These are phyloP conservation scores for Alopecurus myosuroides DNA, from an alignment of 176 grass and related monocot species.

Conservation along the genomic window DNA sequence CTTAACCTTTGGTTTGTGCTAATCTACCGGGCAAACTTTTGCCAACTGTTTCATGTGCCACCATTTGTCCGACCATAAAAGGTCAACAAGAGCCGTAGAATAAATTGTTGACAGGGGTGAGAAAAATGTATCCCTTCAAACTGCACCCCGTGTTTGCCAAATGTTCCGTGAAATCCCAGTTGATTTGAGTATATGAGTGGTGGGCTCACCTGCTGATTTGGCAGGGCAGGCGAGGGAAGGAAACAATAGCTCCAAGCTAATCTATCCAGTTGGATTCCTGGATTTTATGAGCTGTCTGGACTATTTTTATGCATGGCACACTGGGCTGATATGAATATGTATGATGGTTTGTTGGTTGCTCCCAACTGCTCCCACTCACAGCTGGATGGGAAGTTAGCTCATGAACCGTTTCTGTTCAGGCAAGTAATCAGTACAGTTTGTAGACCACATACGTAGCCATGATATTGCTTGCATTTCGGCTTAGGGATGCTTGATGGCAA, in stretches of 20 bases:
- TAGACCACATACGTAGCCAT: not conserved
- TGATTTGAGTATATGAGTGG: slow-evolving; percentile 11
- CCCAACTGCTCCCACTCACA: slow-evolving; percentile 40
- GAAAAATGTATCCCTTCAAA: not conserved
- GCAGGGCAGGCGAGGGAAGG: slow-evolving; percentile 12
- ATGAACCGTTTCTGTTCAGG: slow-evolving; percentile 19
- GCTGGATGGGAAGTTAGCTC: slow-evolving; percentile 30
- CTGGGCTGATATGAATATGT: slow-evolving; percentile 11
- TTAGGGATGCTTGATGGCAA: not conserved
- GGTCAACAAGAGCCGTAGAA: slow-evolving; percentile 24
- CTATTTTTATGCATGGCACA: slow-evolving; percentile 38
- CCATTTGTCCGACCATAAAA: slow-evolving; percentile 27
- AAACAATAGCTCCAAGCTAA: slow-evolving; percentile 34
- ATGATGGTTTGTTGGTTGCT: slow-evolving; percentile 27
- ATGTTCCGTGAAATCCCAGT: not conserved
- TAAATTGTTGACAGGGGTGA: slow-evolving; percentile 31
- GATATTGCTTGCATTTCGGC: not conserved
- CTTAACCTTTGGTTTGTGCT: slow-evolving; percentile 14
- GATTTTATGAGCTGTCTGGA: slow-evolving; percentile 41
- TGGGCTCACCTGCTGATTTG: slow-evolving; percentile 19
- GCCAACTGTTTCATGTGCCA: slow-evolving; percentile 9
- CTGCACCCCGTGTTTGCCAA: slow-evolving; percentile 13
- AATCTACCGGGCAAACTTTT: slow-evolving; percentile 16
- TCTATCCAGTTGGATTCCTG: slow-evolving; percentile 40
- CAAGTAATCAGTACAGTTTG: slow-evolving; percentile 2